Conservation (phyloP, 768 basidiomycete species). For the Tricholoma bakamatsutake region DNA sequence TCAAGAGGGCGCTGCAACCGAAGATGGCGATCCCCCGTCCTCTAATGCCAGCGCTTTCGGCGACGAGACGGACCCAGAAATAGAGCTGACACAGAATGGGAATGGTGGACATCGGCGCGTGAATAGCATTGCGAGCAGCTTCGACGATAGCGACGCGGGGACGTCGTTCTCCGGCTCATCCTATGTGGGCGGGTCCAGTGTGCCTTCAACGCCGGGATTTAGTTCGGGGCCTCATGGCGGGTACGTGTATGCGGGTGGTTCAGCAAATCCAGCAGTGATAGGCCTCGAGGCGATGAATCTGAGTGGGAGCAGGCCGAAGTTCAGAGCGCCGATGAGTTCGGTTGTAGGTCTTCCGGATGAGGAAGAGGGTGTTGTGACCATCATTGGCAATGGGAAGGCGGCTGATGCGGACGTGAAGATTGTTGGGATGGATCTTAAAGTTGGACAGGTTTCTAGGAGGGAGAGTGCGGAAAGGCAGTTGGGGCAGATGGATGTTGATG, state of each 20-base stretch:
- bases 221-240: constrained; percentile 11
- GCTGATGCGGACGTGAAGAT: constrained; percentile 22
- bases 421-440: constrained; percentile 18
- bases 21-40: not conserved
- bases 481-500: constrained; percentile 25
- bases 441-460: constrained; percentile 2
- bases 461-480: constrained; percentile 11
- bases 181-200: constrained; percentile 24
- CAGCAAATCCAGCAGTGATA: constrained; percentile 25
- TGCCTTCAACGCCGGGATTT: constrained; percentile 29
- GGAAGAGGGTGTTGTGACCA: constrained; percentile 7
- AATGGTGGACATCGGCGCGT: constrained; percentile 10
- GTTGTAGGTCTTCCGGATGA: constrained; percentile 17
- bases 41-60: not conserved
- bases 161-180: constrained; percentile 23
- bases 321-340: constrained; percentile 20
- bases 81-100: constrained; percentile 2
- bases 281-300: constrained; percentile 18
- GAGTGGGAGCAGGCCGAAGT: constrained; percentile 12
- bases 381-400: constrained; percentile 11
- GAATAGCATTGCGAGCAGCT: constrained; percentile 9
- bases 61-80: constrained; percentile 5
- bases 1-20: constrained; percentile 3
- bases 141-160: constrained; percentile 18
- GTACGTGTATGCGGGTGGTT: constrained; percentile 6